phyloP scores from a whole-genome alignment of 441 rosid genomes.

The Populus tomentosa region DNA sequence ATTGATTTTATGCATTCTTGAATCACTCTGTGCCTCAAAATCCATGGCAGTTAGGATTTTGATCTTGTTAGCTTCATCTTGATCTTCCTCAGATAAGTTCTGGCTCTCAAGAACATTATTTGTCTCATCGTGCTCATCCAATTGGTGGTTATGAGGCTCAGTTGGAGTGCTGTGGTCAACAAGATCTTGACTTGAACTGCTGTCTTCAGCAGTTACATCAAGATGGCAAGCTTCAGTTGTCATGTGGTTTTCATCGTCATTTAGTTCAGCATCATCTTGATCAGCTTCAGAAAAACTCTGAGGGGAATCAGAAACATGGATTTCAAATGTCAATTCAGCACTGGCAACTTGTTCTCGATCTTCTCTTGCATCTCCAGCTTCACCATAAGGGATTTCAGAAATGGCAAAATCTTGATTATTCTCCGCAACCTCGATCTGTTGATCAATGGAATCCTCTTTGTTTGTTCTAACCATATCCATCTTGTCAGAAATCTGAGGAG shows the following conservation, averaged over 20 bases:
- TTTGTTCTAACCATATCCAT: slow-evolving; percentile 1
- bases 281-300: slow-evolving; percentile 11
- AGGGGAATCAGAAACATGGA: slow-evolving; percentile 14
- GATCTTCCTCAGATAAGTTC: slow-evolving; percentile 23
- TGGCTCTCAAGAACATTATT: slow-evolving; percentile 11
- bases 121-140: slow-evolving; percentile 13
- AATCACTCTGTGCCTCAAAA: slow-evolving; percentile 24
- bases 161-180: slow-evolving; percentile 10
- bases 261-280: slow-evolving; percentile 2
- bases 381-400: slow-evolving; percentile 10
- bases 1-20: neutral
- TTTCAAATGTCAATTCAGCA: neutral
- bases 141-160: slow-evolving; percentile 9
- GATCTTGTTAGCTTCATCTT: slow-evolving; percentile 15
- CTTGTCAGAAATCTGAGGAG: slow-evolving; percentile 15
- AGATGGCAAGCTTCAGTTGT: slow-evolving; percentile 3
- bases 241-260: slow-evolving; percentile 9
- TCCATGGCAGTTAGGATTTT: slow-evolving; percentile 11
- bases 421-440: too few species aligned
- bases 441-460: neutral
- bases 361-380: slow-evolving; percentile 22
- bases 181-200: slow-evolving; percentile 9
- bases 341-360: slow-evolving; percentile 9
- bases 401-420: neutral
- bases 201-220: slow-evolving; percentile 12